phyloP scores from a whole-genome alignment of 176 grass and related monocot species.

The Chrysopogon serrulatus region DNA sequence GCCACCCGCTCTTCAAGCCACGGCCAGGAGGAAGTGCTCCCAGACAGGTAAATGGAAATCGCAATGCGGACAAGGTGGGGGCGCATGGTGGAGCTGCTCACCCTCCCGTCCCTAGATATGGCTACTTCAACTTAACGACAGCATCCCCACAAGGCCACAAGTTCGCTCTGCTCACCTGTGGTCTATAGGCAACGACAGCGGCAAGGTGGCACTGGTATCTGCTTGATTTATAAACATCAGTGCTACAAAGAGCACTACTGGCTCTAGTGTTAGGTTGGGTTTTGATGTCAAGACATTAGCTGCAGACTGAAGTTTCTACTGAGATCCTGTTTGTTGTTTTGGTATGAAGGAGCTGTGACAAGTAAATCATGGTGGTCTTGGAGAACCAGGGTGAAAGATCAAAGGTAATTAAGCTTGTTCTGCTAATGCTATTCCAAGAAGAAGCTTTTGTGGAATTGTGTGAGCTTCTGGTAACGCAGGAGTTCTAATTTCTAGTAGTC shows the following conservation, averaged over 20 bases:
- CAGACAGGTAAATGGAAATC: neutral
- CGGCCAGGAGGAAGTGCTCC: conserved; percentile 19
- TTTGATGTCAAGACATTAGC: neutral
- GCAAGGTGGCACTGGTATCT: neutral
- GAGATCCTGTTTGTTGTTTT: neutral
- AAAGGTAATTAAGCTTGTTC: neutral
- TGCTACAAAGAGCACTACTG: neutral
- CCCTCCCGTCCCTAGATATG: conserved; percentile 36
- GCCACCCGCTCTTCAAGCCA: neutral
- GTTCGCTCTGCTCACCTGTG: neutral
- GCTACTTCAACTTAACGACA: neutral
- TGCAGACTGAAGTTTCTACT: neutral
- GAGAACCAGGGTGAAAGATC: neutral
- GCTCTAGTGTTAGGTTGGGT: neutral
- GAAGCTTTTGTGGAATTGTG: neutral
- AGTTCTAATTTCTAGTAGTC: neutral
- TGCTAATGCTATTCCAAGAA: neutral
- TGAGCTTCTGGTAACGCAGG: neutral
- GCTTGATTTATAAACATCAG: no score
- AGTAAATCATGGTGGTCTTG: neutral
- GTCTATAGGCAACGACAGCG: neutral
- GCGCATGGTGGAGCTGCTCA: conserved; percentile 11
- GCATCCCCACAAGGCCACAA: neutral
- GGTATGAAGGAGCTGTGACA: neutral
- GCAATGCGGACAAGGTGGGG: neutral